These are phyloP conservation scores for Galeopsis tetrahit DNA, from an alignment of 257 asterid species.

Conservation along the genomic window DNA sequence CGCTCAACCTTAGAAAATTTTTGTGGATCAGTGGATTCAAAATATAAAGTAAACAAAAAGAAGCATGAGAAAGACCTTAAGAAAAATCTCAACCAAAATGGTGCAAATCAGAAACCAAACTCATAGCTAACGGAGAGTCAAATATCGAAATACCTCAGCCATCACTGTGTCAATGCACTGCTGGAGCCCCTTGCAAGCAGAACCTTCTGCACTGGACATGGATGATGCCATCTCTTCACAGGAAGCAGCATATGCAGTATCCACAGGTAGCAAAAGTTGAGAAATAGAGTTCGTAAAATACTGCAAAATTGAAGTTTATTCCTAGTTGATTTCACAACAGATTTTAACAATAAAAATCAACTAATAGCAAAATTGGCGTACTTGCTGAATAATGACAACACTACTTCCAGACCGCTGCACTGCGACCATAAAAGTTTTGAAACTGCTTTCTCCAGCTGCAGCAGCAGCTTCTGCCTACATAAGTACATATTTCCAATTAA, in stretches of 20 bases:
- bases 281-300: conserved; percentile 90
- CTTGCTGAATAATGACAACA: conserved; percentile 97
- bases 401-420: conserved; percentile 96
- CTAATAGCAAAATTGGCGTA: conserved; percentile 46
- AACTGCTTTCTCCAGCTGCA: conserved; percentile 97
- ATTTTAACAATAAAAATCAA: not conserved
- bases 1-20: conserved; percentile 75
- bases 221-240: conserved; percentile 98
- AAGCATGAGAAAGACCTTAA: conserved; percentile 6
- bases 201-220: conserved; percentile 94
- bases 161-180: conserved; percentile 95
- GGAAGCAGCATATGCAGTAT: conserved; percentile 93
- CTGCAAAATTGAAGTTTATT: conserved; percentile 48
- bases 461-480: conserved; percentile 94
- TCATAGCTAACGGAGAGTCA: conserved; percentile 18
- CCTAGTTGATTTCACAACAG: conserved; percentile 20
- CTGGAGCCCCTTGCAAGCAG: conserved; percentile 97
- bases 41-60: conserved; percentile 24
- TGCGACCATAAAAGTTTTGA: conserved; percentile 92
- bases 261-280: conserved; percentile 90
- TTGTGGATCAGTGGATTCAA: conserved; percentile 27
- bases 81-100: not conserved
- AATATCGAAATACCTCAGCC: conserved; percentile 69
- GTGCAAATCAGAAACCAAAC: conserved; percentile 19
- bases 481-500: conserved; percentile 17